Evolutionary conservation across 495 filamentous ascomycete species (phyloP).

Genomic region (Elaphomyces granulatus): DNA sequence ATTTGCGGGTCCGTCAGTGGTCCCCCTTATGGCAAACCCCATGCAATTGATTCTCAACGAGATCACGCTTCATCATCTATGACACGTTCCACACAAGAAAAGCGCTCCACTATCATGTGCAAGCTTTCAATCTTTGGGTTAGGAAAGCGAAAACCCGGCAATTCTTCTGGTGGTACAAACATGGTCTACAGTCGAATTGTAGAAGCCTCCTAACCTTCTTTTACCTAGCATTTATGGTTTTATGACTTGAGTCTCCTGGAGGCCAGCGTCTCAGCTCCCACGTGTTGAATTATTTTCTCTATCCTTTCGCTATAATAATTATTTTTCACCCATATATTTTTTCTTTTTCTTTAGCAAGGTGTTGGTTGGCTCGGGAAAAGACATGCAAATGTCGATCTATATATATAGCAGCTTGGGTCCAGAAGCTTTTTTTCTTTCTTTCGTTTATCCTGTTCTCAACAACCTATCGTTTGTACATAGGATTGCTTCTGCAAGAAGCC

Average conservation of each 20-base stretch:
- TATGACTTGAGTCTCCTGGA: neutral
- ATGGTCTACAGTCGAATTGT: neutral
- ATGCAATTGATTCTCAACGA: no score
- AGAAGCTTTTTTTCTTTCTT: neutral
- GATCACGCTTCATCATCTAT: neutral
- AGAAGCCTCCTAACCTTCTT: neutral
- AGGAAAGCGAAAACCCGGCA: neutral
- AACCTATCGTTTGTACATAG: no score
- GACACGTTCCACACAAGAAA: neutral
- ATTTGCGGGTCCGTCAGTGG: neutral
- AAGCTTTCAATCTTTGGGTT: neutral
- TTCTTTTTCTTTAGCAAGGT: neutral
- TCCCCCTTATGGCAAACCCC: neutral
- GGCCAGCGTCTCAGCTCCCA: neutral
- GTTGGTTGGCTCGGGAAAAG: neutral
- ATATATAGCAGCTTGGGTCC: neutral
- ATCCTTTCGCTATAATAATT: neutral
- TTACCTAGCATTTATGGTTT: neutral
- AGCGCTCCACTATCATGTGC: neutral
- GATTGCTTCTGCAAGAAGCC: no score
- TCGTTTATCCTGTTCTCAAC: neutral
- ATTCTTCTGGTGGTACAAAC: neutral
- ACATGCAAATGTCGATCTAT: neutral
- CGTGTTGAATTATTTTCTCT: no score
- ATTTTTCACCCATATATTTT: neutral